Base-by-base conservation (phyloP, 2,329 filamentous ascomycete genomes). In the Ceratocystis albifundus region DNA sequence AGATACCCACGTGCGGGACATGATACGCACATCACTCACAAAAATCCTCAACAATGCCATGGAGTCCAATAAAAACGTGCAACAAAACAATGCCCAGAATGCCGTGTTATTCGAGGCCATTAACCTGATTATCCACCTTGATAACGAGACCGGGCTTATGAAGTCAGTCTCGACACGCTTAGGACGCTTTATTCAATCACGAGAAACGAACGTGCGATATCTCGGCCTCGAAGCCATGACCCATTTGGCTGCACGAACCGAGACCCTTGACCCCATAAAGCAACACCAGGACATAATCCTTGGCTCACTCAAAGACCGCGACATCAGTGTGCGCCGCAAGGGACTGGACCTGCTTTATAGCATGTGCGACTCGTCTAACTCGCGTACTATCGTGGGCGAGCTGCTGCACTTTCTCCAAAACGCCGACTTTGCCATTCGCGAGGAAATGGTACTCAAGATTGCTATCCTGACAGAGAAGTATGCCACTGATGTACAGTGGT, bases 371-470 rank as follows among this genome's bases (percentile, higher is more conserved):
- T 84, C 89, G 44, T 87, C 87, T n/a, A 99, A 99, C 75, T 91
- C 94, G 6, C 88, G 90, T 70, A 87, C 90, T 8, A 96, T 99
- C 70, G 94, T 99, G 48, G 88, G 89, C 68, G 94, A 99, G 77
- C 85, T 99, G 63, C 78, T 99, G 65, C 90, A 93, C 71, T 97
- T 96, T 75, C 83, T 99, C 7, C 93, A 96, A 73, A 96, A 90
- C 66, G 94, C 94, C 61, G 94, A 99, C 75, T 99, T 96, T 75
- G 93, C 93, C 4, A 96, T 99, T 72, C 86, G 95, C 69, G 95
- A 99, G 77, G 94, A 99, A 76, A 99, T 99, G 94, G 94, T 97
- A 3, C 80, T 99, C 69, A 99, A 99, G 78, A 96, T 99, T 76
- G 94, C 94, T 64, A 99, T 99, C 72, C 77, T 99, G 70, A 97